Percentiles rank a stretch among this genome's conserved stretches.
Evolutionary conservation across 257 asterid genomes (phyloP).

Genomic region (Nicotiana undulata): DNA sequence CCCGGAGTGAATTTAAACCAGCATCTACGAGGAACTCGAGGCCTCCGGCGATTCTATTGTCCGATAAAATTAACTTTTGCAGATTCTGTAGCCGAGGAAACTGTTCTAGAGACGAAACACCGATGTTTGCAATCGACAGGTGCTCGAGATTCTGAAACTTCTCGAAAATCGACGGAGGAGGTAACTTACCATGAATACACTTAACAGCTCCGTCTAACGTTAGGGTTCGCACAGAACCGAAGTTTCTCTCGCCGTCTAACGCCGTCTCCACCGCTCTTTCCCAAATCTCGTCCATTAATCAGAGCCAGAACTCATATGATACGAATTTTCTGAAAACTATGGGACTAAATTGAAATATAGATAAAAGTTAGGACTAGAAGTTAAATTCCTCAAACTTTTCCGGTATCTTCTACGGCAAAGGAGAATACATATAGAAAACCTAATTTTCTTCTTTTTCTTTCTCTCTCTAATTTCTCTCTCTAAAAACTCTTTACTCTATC

Average conservation of each 20-base stretch:
- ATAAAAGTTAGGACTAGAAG: neutral
- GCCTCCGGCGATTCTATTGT: conserved; percentile 86
- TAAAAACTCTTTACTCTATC: neutral
- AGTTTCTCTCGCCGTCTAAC: conserved; percentile 76
- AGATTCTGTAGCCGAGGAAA: conserved; percentile 66
- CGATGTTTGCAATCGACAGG: conserved; percentile 81
- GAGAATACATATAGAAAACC: conserved; percentile 8
- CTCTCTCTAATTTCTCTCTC: conserved; percentile 28
- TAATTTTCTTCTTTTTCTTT: neutral
- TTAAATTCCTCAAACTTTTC: conserved; percentile 10
- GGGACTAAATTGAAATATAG: neutral
- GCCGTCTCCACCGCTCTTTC: conserved; percentile 92
- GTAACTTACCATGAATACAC: conserved; percentile 89
- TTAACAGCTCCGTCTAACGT: conserved; percentile 91
- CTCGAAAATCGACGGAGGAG: conserved; percentile 84
- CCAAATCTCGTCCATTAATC: conserved; percentile 89
- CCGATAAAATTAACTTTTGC: conserved; percentile 71
- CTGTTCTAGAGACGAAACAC: conserved; percentile 78
- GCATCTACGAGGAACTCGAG: conserved; percentile 72
- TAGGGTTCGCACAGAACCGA: conserved; percentile 52
- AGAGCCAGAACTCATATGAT: conserved; percentile 3
- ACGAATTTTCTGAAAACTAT: neutral
- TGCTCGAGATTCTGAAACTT: conserved; percentile 76
- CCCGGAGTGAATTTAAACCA: conserved; percentile 63
- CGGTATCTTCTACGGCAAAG: conserved; percentile 1